phyloP scores from a whole-genome alignment of 2,329 filamentous ascomycete genomes.

The Botryotinia convoluta region DNA sequence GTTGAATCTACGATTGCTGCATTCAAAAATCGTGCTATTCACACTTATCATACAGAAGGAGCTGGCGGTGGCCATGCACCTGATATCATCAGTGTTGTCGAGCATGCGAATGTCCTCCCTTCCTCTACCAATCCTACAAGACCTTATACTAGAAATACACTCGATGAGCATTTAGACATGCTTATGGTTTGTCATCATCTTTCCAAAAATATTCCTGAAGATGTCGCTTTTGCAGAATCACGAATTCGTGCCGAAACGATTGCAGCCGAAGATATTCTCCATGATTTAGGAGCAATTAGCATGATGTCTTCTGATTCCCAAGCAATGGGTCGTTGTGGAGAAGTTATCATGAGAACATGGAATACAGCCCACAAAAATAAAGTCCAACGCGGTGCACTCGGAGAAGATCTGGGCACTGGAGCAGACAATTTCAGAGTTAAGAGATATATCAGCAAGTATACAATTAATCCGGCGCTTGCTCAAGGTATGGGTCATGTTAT shows the following conservation, averaged over 20 bases:
- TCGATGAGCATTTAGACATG: slow-evolving; percentile 98
- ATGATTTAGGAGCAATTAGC: slow-evolving; percentile 90
- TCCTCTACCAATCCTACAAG: slow-evolving; percentile 90
- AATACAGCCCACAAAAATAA: slow-evolving; percentile 98
- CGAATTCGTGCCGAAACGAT: slow-evolving; percentile 96
- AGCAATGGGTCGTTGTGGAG: slow-evolving; percentile 94
- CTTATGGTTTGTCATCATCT: slow-evolving; percentile 97
- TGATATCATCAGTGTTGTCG: slow-evolving; percentile 92
- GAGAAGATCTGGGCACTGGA: slow-evolving; percentile 73
- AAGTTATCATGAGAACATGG: slow-evolving; percentile 91
- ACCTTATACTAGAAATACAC: slow-evolving; percentile 85
- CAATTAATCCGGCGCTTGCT: slow-evolving; percentile 86
- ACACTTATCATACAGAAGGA: slow-evolving; percentile 96
- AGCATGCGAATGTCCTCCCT: slow-evolving; percentile 83
- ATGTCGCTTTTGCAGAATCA: slow-evolving; percentile 91
- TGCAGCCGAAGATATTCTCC: slow-evolving; percentile 91
- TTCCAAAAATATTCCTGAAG: slow-evolving; percentile 88
- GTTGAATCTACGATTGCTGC: slow-evolving; percentile 87
- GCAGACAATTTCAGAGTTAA: slow-evolving; percentile 93
- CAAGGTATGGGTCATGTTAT: slow-evolving; percentile 88
- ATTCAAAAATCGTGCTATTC: slow-evolving; percentile 83
- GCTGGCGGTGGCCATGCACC: slow-evolving; percentile 93
- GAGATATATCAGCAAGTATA: slow-evolving; percentile 93
- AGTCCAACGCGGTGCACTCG: slow-evolving; percentile 70
- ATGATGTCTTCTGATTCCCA: slow-evolving; percentile 98